Percentiles rank a stretch among this genome's conserved stretches.
Conservation (phyloP, 208 protist species). For the Leptomonas pyrrhocoris region DNA sequence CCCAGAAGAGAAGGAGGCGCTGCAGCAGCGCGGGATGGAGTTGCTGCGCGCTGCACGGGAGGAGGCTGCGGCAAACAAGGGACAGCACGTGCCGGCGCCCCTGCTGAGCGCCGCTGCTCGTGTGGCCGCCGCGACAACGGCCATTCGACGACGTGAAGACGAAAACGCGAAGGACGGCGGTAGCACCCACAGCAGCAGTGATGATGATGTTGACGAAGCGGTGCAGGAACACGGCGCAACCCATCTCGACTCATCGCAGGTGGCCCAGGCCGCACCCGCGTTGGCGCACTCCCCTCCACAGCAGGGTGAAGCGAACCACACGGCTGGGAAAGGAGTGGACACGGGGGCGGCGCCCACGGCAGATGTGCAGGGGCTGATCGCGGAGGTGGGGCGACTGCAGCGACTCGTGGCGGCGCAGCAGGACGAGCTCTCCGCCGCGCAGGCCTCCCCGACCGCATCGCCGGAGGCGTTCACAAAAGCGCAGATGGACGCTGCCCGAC, state of each 20-base stretch:
- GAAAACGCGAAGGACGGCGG: neutral
- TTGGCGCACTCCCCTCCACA: constrained; percentile 8
- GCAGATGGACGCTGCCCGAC: constrained; percentile 22
- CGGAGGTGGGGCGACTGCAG: constrained; percentile 20
- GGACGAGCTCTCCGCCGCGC: constrained; percentile 5
- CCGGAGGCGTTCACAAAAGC: constrained; percentile 26
- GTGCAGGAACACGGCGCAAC: neutral
- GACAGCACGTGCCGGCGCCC: constrained; percentile 23
- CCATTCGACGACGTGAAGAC: neutral
- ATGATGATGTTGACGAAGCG: neutral
- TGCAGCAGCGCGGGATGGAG: constrained; percentile 47
- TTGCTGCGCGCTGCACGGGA: constrained; percentile 47
- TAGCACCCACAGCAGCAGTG: neutral
- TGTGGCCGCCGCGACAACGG: constrained; percentile 6
- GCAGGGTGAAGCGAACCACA: neutral
- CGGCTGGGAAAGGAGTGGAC: neutral
- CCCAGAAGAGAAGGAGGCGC: constrained; percentile 25
- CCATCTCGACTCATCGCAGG: too few relatives aligned
- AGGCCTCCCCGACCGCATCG: neutral
- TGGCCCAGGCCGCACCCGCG: constrained; percentile 6
- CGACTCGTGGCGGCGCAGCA: constrained; percentile 16
- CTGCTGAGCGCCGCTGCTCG: constrained; percentile 19
- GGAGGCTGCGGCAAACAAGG: constrained; percentile 27
- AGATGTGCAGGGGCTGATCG: neutral
- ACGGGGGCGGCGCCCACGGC: neutral